Conservation (phyloP, 495 filamentous ascomycete genomes). For the Hypoxylon lienhwacheense region DNA sequence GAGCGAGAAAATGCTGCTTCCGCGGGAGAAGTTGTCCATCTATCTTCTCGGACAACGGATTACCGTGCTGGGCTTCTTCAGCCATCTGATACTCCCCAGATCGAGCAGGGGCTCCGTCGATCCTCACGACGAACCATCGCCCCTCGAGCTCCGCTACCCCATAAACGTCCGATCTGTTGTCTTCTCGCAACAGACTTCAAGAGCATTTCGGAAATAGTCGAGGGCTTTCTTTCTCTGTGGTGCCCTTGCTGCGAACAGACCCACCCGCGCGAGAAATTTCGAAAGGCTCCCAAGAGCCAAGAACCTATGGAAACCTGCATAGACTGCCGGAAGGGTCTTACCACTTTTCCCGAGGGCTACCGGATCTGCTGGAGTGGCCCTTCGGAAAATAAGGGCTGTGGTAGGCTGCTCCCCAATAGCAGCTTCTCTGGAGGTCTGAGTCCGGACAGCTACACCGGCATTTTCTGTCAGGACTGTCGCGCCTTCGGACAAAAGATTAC, state of each 20-base stretch:
- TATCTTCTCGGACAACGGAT: not conserved
- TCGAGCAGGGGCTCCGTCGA: not conserved
- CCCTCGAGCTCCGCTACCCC: conserved; percentile 8
- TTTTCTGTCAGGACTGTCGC: conserved; percentile 20
- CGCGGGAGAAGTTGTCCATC: not conserved
- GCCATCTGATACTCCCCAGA: not conserved
- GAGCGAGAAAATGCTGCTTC: not conserved
- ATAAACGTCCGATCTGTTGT: not conserved
- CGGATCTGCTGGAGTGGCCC: conserved; percentile 9
- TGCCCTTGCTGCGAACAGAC: conserved; percentile 12
- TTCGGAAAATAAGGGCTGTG: conserved; percentile 12
- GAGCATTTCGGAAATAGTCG: not conserved
- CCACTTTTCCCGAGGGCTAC: not conserved
- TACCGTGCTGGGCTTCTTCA: not conserved
- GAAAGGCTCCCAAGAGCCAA: not conserved
- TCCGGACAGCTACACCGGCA: not conserved
- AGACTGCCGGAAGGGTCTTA: conserved; percentile 5
- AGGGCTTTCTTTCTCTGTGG: not conserved
- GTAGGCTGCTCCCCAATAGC: conserved; percentile 12
- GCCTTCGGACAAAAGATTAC: conserved; percentile 8
- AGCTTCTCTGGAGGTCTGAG: conserved; percentile 1
- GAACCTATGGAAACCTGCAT: conserved; percentile 17
- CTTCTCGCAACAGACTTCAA: conserved; percentile 19
- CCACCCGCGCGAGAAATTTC: not conserved
- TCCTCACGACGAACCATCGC: not conserved